phyloP scores from a whole-genome alignment of 441 rosid genomes.

The Populus hybrid region DNA sequence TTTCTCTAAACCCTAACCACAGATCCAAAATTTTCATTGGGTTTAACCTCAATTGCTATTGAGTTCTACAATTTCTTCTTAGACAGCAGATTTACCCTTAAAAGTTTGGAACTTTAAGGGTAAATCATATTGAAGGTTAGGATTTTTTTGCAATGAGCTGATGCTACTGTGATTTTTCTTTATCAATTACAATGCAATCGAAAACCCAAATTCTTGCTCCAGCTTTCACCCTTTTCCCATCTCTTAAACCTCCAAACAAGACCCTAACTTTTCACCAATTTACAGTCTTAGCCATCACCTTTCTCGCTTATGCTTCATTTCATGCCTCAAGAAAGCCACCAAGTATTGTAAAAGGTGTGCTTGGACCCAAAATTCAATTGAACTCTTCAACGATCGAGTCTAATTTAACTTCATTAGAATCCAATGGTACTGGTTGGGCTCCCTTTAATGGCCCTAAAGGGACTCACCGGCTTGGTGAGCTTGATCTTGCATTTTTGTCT shows the following conservation, averaged over 20 bases:
- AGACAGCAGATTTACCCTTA: background rate
- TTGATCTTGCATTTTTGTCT: conserved; percentile 78
- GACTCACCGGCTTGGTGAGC: conserved; percentile 75
- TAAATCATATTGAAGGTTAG: background rate
- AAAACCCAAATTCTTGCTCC: conserved; percentile 41
- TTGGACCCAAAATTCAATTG: conserved; percentile 45
- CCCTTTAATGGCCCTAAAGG: conserved; percentile 74
- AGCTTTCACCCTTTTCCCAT: conserved; percentile 48
- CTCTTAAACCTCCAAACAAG: conserved; percentile 55
- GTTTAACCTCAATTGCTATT: background rate
- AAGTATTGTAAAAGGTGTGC: conserved; percentile 88
- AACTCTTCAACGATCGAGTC: conserved; percentile 15
- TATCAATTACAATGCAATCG: conserved; percentile 35
- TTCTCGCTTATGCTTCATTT: conserved; percentile 83
- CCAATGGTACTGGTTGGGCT: conserved; percentile 66
- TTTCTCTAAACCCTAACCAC: background rate
- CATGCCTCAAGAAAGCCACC: conserved; percentile 98
- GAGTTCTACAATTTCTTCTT: background rate
- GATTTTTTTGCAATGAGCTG: background rate
- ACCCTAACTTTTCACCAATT: conserved; percentile 64
- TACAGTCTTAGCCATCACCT: conserved; percentile 55
- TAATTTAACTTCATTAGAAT: background rate
- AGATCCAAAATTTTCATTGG: background rate
- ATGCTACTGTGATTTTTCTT: background rate
- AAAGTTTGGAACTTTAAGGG: background rate